Evolutionary conservation across 129 eudicot species (phyloP).

Genomic region (Centaurea solstitialis): DNA sequence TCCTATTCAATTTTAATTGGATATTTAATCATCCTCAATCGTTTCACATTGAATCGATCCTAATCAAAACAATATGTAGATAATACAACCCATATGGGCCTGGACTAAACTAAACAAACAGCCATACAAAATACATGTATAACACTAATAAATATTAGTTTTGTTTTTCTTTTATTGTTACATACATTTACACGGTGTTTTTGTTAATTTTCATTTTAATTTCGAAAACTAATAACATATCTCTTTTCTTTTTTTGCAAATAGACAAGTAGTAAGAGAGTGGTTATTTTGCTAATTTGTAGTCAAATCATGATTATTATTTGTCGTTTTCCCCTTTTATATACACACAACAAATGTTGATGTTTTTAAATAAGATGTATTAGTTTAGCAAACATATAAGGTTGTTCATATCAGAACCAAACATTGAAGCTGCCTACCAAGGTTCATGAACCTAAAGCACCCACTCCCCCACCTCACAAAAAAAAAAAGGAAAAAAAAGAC

Average conservation of each 20-base stretch:
- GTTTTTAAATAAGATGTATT: conserved; percentile 14
- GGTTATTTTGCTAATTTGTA: not conserved
- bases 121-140: too few relatives aligned
- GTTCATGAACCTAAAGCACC: conserved; percentile 49
- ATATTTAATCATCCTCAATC: too few relatives aligned
- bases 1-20: too few relatives aligned
- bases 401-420: conserved; percentile 20
- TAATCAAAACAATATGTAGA: too few relatives aligned
- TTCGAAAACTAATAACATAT: not conserved
- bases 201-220: too few relatives aligned
- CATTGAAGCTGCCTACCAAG: conserved; percentile 39
- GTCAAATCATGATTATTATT: conserved; percentile 10
- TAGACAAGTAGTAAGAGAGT: not conserved
- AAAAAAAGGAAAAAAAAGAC: not conserved
- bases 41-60: too few relatives aligned
- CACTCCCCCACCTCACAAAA: conserved; percentile 12
- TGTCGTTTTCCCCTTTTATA: conserved; percentile 22
- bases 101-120: too few relatives aligned
- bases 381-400: conserved; percentile 19
- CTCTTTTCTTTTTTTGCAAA: not conserved
- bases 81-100: too few relatives aligned
- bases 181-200: too few relatives aligned
- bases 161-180: too few relatives aligned
- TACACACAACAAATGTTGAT: conserved; percentile 15
- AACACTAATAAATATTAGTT: too few relatives aligned